Conservation (phyloP, 257 asterid species). For the Plantago ovata region DNA sequence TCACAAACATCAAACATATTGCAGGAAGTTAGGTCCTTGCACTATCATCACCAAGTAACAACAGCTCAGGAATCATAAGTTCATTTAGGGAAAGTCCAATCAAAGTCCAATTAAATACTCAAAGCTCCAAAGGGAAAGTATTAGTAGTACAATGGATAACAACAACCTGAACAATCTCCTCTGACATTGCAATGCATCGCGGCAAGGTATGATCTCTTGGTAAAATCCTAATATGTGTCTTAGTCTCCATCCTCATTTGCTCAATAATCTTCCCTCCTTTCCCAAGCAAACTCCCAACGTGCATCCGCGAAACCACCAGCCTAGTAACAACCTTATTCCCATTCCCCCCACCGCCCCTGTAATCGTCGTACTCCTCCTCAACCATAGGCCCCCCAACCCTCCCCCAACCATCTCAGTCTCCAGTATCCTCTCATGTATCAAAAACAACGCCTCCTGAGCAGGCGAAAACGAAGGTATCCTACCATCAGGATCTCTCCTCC, state of each 20-base stretch:
- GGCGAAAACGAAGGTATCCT: conserved; percentile 70
- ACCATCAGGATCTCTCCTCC: conserved; percentile 78
- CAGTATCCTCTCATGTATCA: conserved; percentile 86
- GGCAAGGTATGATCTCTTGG: conserved; percentile 81
- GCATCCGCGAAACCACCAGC: conserved; percentile 82
- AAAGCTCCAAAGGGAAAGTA: conserved; percentile 31
- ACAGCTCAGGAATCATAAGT: neutral
- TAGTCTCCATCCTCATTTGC: conserved; percentile 90
- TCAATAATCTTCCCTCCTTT: conserved; percentile 96
- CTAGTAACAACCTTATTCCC: conserved; percentile 62
- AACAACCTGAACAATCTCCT: conserved; percentile 98
- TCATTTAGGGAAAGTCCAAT: neutral
- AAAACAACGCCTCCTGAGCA: conserved; percentile 81
- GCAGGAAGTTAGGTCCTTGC: neutral
- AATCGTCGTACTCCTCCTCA: conserved; percentile 48
- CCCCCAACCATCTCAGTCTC: conserved; percentile 48
- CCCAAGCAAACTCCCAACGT: conserved; percentile 88
- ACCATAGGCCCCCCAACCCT: conserved; percentile 40
- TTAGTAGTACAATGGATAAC: conserved; percentile 24
- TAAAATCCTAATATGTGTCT: conserved; percentile 84
- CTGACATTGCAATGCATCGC: conserved; percentile 79
- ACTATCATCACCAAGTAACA: neutral
- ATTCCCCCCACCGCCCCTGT: conserved; percentile 36
- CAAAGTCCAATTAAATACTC: conserved; percentile 16
- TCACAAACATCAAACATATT: conserved; percentile 11